phyloP scores from a whole-genome alignment of 2,329 filamentous ascomycete genomes.

The Aspergillus glaucus region DNA sequence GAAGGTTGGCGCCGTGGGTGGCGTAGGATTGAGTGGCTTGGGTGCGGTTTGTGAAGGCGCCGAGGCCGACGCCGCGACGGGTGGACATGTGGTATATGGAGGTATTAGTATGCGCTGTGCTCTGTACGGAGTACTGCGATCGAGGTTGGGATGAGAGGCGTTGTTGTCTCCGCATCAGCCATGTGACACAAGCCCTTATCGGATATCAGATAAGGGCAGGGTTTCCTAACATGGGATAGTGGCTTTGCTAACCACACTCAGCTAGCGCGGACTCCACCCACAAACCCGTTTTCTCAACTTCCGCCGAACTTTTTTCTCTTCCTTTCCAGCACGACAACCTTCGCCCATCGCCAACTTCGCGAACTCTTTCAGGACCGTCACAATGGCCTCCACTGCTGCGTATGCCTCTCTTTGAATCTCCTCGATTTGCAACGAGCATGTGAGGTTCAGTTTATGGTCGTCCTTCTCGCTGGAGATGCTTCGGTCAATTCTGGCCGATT shows the following conservation, averaged over 20 bases:
- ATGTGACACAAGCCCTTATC: too few relatives aligned
- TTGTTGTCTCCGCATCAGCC: too few relatives aligned
- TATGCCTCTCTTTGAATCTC: constrained; percentile 42
- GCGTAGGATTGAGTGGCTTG: constrained; percentile 86
- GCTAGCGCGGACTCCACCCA: not conserved
- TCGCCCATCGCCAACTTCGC: constrained; percentile 33
- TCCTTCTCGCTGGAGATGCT: constrained; percentile 70
- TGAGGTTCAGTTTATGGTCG: constrained; percentile 67
- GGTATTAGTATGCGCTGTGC: not conserved
- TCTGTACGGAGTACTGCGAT: too few relatives aligned
- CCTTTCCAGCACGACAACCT: constrained; percentile 27
- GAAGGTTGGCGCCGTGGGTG: constrained; percentile 80
- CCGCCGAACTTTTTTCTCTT: constrained; percentile 19
- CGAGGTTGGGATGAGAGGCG: too few relatives aligned
- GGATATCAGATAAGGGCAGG: too few relatives aligned
- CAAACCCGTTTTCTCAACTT: constrained; percentile 24
- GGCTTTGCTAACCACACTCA: too few relatives aligned
- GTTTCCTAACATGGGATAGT: too few relatives aligned
- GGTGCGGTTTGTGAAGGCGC: constrained; percentile 78
- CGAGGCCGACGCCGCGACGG: constrained; percentile 70
- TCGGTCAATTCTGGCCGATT: constrained; percentile 31
- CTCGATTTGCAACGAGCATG: constrained; percentile 34
- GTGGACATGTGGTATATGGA: constrained; percentile 32
- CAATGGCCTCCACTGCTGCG: constrained; percentile 59
- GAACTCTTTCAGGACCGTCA: constrained; percentile 42